Base-by-base conservation (phyloP, 768 basidiomycete genomes). In the Leccinum longicurvipes region DNA sequence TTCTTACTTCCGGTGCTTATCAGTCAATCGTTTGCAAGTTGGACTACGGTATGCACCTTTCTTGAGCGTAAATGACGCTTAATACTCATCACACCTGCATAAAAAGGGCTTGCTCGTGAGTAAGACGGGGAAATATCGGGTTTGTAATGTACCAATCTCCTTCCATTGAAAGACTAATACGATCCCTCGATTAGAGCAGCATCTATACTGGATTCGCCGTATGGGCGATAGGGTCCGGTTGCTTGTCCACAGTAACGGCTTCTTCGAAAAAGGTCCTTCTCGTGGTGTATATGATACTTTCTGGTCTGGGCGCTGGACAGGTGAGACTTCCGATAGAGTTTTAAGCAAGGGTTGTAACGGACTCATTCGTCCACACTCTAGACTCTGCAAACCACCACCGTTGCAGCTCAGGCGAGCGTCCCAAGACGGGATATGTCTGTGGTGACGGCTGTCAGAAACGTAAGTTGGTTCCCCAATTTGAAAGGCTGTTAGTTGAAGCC, bases 351-450 rank as follows among this genome's bases (percentile, higher is more conserved):
- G 14, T 41, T n/a, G n/a, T 53, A 25, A 27, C 24, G 19, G 28
- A 48, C 32, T 58, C 32, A 42, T 31, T 17, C 25, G 19, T 46
- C 14, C 27, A 17, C 2, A 23, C 15, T 23, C 23, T 49, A 84
- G 80, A 83, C 81, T 0, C 62, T 81, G 14, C 81, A 82, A 65
- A 86, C 84, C 0, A 86, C 84, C 0, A 88, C 86, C 0, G 82
- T 88, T 7, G 85, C 85, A 0, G 84, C 82, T 7, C 89, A 91
- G 65, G 87, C 87, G 0, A 84, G 85, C 24, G 89, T 91, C 0
- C 69, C 81, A 0, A 72, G 88, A 36, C 76, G 76, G 39, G 88
- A 91, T 57, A 89, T 91, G 87, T 85, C 86, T 1, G 85, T 87
- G 9, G 87, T 89, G 0, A 90, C 88, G 0, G 83, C 82, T 0